Base-by-base conservation (phyloP, 371 early-diverging fungal species). In the Mucor racemosus region DNA sequence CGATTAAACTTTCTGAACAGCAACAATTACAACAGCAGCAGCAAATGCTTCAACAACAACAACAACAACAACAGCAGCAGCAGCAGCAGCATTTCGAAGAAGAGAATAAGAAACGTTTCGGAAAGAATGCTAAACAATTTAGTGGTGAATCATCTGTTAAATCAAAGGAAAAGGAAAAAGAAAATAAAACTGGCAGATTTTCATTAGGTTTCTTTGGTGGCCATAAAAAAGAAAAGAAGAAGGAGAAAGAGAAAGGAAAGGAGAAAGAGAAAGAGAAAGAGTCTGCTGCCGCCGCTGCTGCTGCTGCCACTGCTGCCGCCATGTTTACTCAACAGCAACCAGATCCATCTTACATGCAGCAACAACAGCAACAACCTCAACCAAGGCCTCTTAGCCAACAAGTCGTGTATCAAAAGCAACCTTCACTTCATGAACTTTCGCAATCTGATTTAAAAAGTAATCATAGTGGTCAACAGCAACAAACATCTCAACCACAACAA, bases 181-280 rank as follows among this genome's bases (percentile, higher is more conserved):
- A 66, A 35, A 46, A 50, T 8, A 60, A 67, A 34, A 44, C 39
- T 11, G 65, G 65, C 13, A 39, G 74, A 34, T 74, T 74, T 31
- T 74, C 74, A 13, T 56, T 73, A 9, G 66, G 66, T 1, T 69
- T 74, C 40, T 69, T 70, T 54, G 56, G 57, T 5, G 66, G 66
- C 39, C 65, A 67, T 44, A 70, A 74, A 33, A 69, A 69, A 26
- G 67, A 73, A 35, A 73, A 70, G 42, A 70, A 74, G 62, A 66
- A 69, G 39, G 68, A 67, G 50, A 72, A 72, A 13, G 72, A 67
- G 15, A 62, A 44, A 36, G 54, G 57, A 15, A 42, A 58, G 7
- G 58, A 50, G 6, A 42, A 42, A 48, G 48, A 48, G 17, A 46
- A 46, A 17, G 46, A 34, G 4, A 38, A 40, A 48, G 56, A 38